These are phyloP conservation scores for Cicer pinnatifidum DNA, from an alignment of 306 rosid species.

Conservation along the genomic window DNA sequence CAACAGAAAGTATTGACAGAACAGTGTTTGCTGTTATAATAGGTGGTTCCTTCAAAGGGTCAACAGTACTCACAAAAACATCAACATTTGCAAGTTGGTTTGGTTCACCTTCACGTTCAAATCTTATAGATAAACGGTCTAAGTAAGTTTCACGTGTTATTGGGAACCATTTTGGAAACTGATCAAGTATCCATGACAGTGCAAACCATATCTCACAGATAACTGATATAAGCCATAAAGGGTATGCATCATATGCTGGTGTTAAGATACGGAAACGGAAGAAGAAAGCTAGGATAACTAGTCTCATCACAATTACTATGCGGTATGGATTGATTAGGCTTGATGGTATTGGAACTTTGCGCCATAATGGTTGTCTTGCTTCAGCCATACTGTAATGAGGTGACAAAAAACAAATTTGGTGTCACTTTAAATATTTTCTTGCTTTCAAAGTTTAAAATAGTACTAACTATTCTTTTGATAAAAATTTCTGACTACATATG, in stretches of 20 bases:
- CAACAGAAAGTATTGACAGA: slow-evolving; percentile 81
- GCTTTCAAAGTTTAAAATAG: not conserved
- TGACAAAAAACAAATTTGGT: not conserved
- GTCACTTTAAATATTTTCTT: not conserved
- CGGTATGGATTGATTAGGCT: slow-evolving; percentile 60
- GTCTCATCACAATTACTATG: slow-evolving; percentile 55
- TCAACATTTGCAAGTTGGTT: slow-evolving; percentile 54
- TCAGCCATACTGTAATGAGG: slow-evolving; percentile 71
- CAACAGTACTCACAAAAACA: slow-evolving; percentile 85
- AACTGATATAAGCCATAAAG: slow-evolving; percentile 88
- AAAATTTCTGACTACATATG: too few relatives aligned
- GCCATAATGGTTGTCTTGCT: slow-evolving; percentile 87
- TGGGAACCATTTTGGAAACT: slow-evolving; percentile 82
- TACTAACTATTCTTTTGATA: too few relatives aligned
- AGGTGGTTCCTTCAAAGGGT: slow-evolving; percentile 93
- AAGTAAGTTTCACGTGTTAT: slow-evolving; percentile 79
- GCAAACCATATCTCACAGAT: slow-evolving; percentile 95
- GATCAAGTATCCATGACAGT: slow-evolving; percentile 91
- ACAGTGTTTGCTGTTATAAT: slow-evolving; percentile 91
- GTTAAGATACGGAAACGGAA: slow-evolving; percentile 57
- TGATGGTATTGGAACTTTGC: slow-evolving; percentile 58
- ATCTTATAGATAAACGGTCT: slow-evolving; percentile 71
- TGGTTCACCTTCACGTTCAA: slow-evolving; percentile 66
- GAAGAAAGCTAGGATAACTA: slow-evolving; percentile 52
- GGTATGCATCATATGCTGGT: slow-evolving; percentile 67